Percentiles rank a stretch among this genome's conserved stretches.
phyloP scores from a whole-genome alignment of 2,329 filamentous ascomycete species.

The Cordyceps militaris region DNA sequence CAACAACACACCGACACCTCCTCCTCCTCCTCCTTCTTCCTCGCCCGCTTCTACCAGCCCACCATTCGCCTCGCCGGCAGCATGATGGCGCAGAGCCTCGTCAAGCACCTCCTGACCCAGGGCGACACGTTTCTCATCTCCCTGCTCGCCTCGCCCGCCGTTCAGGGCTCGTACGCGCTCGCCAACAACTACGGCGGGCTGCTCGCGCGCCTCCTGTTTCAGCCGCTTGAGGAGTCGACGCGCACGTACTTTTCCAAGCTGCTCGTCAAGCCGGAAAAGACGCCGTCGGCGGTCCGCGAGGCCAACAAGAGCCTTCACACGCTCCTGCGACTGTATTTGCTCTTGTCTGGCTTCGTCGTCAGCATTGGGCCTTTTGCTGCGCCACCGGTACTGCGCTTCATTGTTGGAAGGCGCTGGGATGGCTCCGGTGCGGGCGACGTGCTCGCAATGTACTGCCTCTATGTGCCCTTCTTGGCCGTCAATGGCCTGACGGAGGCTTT shows the following conservation, averaged over 20 bases:
- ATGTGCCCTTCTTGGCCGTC: constrained; percentile 83
- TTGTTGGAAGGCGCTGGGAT: constrained; percentile 74
- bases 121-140: constrained; percentile 88
- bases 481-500: constrained; percentile 93
- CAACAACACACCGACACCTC: constrained; percentile 11
- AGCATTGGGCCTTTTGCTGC: constrained; percentile 70
- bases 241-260: constrained; percentile 83
- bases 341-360: constrained; percentile 63
- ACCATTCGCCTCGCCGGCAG: constrained; percentile 70
- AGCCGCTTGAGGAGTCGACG: constrained; percentile 90
- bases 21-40: constrained; percentile 35
- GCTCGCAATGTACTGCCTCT: constrained; percentile 78
- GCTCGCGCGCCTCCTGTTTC: constrained; percentile 80
- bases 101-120: constrained; percentile 92
- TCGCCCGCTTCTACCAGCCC: constrained; percentile 58
- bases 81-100: constrained; percentile 76
- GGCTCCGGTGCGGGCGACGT: constrained; percentile 64
- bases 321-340: constrained; percentile 64
- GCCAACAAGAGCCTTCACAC: constrained; percentile 48
- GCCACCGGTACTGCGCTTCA: constrained; percentile 62
- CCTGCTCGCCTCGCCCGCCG: constrained; percentile 64
- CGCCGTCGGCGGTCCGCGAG: constrained; percentile 28
- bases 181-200: constrained; percentile 93
- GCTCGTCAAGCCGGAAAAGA: constrained; percentile 37
- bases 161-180: constrained; percentile 87